Conservation (phyloP, 106 monocot species). For the Apostasia ramifera region DNA sequence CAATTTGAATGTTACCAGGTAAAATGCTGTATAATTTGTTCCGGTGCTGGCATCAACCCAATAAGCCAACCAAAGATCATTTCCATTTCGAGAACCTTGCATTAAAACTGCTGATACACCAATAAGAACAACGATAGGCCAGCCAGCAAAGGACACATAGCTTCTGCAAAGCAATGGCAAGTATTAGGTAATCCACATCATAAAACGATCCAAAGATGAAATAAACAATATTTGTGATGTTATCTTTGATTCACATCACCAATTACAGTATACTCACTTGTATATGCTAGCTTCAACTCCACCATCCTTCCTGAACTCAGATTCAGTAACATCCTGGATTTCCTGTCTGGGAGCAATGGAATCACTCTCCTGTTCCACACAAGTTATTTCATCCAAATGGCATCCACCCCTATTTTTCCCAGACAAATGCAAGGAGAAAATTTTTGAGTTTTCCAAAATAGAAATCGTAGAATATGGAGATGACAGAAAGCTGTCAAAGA, state of each 20-base stretch:
- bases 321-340: conserved; percentile 20
- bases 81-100: conserved; percentile 98
- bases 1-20: conserved; percentile 57
- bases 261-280: conserved; percentile 57
- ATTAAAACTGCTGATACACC: conserved; percentile 67
- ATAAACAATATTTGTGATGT: not conserved
- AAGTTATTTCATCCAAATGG: conserved; percentile 19
- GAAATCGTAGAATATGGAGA: conserved; percentile 45
- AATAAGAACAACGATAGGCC: conserved; percentile 52
- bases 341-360: conserved; percentile 31
- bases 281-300: conserved; percentile 69
- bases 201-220: not conserved
- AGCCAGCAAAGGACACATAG: conserved; percentile 62
- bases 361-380: conserved; percentile 14
- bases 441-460: conserved; percentile 18
- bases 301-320: conserved; percentile 75
- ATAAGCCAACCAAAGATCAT: conserved; percentile 94
- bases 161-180: conserved; percentile 33
- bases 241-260: too few species aligned
- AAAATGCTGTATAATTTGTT: conserved; percentile 44
- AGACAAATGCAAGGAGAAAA: conserved; percentile 11
- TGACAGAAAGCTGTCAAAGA: conserved; percentile 27
- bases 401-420: conserved; percentile 11
- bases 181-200: not conserved
- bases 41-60: conserved; percentile 80